Conservation (phyloP, 805 yeast species). For the Kuraishia borneana region DNA sequence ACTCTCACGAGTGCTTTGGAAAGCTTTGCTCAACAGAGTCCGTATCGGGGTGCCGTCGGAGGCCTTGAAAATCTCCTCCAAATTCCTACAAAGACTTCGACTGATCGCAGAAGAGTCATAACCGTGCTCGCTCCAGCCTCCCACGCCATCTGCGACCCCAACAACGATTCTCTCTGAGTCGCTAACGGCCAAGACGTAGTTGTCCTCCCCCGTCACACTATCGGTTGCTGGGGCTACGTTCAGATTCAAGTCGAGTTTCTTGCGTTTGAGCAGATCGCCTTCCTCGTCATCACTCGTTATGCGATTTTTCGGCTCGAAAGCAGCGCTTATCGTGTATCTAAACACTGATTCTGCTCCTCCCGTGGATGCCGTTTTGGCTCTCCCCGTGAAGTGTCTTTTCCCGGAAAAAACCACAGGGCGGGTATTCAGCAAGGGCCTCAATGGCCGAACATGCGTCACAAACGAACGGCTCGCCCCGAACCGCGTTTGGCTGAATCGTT, state of each 20-base stretch:
- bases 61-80: constrained; percentile 22
- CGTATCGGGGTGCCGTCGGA: constrained; percentile 11
- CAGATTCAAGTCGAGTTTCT: constrained; percentile 7
- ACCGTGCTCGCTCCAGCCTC: constrained; percentile 94
- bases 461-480: no score
- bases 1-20: constrained; percentile 34
- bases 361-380: neutral
- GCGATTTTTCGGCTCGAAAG: constrained; percentile 66
- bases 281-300: constrained; percentile 28
- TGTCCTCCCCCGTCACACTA: constrained; percentile 75
- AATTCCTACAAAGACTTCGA: constrained; percentile 57
- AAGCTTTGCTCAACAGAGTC: constrained; percentile 45
- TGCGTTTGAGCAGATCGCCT: constrained; percentile 13
- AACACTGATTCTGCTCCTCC: constrained; percentile 14
- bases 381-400: neutral
- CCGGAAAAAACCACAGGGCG: neutral
- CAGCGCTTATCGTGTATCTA: constrained; percentile 50
- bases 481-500: no score
- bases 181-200: constrained; percentile 39
- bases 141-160: constrained; percentile 96
- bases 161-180: constrained; percentile 35
- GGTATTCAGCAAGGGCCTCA: no score
- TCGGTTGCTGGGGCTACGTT: constrained; percentile 11
- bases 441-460: no score
- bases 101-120: constrained; percentile 83